Evolutionary conservation across 768 basidiomycete species (phyloP).

Genomic region (Xerocomellus dryophilus): DNA sequence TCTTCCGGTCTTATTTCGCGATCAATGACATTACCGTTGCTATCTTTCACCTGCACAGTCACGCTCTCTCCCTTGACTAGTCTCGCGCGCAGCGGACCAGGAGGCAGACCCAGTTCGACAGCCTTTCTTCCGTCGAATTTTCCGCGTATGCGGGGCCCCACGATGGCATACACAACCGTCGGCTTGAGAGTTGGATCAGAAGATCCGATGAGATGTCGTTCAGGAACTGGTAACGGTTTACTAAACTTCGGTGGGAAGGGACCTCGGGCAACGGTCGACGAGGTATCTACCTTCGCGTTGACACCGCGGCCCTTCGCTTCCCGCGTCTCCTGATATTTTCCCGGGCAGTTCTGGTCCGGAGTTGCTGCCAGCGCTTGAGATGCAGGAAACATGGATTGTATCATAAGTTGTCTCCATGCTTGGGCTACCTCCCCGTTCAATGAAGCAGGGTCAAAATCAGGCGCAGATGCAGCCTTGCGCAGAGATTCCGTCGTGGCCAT

Average conservation of each 20-base stretch:
- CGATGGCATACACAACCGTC: conserved; percentile 48
- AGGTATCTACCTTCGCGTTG: background rate
- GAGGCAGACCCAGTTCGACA: conserved; percentile 56
- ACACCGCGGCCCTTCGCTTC: conserved; percentile 7
- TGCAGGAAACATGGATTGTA: conserved; percentile 63
- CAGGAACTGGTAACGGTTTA: conserved; percentile 23
- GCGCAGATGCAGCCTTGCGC: conserved; percentile 20
- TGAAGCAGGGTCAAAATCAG: conserved; percentile 28
- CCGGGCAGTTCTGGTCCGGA: conserved; percentile 7
- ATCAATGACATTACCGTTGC: conserved; percentile 39
- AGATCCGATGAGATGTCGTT: conserved; percentile 15
- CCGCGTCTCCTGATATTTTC: conserved; percentile 9
- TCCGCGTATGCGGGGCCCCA: conserved; percentile 53
- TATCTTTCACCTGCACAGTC: conserved; percentile 50
- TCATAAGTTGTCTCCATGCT: conserved; percentile 51
- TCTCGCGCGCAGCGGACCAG: conserved; percentile 53
- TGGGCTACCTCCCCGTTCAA: conserved; percentile 47
- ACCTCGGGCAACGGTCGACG: conserved; percentile 9
- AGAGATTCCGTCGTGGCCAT: conserved; percentile 7
- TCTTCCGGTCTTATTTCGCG: conserved; percentile 60
- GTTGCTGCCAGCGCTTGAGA: conserved; percentile 19
- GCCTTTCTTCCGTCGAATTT: conserved; percentile 76
- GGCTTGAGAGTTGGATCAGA: conserved; percentile 26
- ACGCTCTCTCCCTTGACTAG: conserved; percentile 67
- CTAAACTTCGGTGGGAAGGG: conserved; percentile 17